Evolutionary conservation across 129 eudicot species (phyloP), one percentile per base, ranked within the genome.

Genomic region (Arctium lappa): DNA sequence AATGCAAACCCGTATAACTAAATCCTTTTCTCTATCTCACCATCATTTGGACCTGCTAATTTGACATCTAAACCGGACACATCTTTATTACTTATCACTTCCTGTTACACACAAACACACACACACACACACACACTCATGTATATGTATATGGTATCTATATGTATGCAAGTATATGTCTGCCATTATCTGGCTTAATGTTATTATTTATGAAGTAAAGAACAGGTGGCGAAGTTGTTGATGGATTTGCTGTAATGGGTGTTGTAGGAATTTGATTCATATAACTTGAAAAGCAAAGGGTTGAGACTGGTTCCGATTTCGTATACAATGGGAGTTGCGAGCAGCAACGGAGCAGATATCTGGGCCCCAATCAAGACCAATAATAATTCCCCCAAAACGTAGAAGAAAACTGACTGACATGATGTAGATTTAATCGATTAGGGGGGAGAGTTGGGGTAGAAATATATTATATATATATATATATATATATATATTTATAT

Each of bases 311-410:
- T 90, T 76, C 99, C 97, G 2, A 40, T 87, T 18, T 87, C 94
- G 15, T 86, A 75, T 78, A 91, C 93, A 38, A 81, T 33, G 40
- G 97, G 97, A 78, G 94, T 95, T 69, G 89, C 71, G 16, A 79
- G 94, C 75, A 90, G 93, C 88, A 95, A 95, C 62, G 99, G 99
- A 73, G 99, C 99, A 16, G 99, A 95, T 86, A 88, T 95, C 27
- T 95, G 99, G 99, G 97, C 99, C 37, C 99, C 99, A 30, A 95
- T 88, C 81, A 92, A 95, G 79, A 91, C 91, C 11, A 72, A 60
- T 60, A 60, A 60, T 60, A 60, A 73, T 73, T 90, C 88, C 69
- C 87, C 48, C 18, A 87, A 78, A 77, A 75, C 77, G 4, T 77
- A 85, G 76, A 81, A 77, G 73, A 81, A 71, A 79, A n/a, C 31